Percentiles rank a stretch among this genome's conserved stretches.
These are phyloP conservation scores for Gillenia trifoliata DNA, from an alignment of 306 rosid species.

Conservation along the genomic window DNA sequence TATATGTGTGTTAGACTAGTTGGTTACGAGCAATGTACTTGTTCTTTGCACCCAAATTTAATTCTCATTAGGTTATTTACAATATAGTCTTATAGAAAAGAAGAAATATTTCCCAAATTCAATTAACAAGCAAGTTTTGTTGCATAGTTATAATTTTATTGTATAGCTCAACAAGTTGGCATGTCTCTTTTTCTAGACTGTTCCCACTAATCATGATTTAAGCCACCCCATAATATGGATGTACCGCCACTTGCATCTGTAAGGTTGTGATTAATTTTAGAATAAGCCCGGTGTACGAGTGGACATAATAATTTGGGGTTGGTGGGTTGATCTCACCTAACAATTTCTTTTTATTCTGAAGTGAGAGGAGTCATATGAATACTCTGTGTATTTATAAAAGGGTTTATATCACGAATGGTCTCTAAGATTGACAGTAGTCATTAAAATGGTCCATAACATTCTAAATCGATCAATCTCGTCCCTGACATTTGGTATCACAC, in stretches of 20 bases:
- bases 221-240: background rate
- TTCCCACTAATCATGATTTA: background rate
- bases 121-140: background rate
- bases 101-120: background rate
- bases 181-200: background rate
- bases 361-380: background rate
- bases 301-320: background rate
- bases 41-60: no score
- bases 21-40: background rate
- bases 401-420: no score
- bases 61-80: no score
- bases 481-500: no score
- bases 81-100: background rate
- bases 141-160: background rate
- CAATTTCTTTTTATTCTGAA: background rate
- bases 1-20: no score
- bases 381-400: no score
- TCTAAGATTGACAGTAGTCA: no score
- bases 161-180: background rate
- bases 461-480: no score
- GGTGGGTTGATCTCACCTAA: background rate
- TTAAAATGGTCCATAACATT: no score
- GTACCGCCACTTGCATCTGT: background rate
- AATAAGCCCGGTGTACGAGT: background rate
- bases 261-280: background rate